Conservation (phyloP, 768 basidiomycete genomes). For the Suillus weaverae region DNA sequence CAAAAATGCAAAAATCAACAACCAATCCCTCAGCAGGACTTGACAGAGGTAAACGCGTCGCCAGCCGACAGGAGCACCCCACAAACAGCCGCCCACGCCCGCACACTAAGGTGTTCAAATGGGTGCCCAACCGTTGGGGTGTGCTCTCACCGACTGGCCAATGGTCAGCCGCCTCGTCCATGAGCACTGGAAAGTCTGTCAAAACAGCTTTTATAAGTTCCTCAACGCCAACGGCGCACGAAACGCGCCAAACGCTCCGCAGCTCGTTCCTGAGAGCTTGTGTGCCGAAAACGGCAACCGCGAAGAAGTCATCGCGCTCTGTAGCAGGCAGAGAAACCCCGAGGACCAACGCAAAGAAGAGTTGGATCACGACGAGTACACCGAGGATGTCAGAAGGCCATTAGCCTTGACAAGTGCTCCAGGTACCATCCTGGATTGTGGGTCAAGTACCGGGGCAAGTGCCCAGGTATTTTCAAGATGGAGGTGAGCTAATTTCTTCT, state of each 20-base stretch:
- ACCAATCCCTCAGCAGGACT: no score
- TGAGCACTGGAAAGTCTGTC: slow-evolving; percentile 25
- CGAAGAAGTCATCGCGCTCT: slow-evolving; percentile 12
- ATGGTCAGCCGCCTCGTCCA: slow-evolving; percentile 28
- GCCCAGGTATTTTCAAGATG: slow-evolving; percentile 22
- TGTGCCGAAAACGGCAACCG: neutral
- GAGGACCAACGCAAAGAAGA: slow-evolving; percentile 26
- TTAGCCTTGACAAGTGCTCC: slow-evolving; percentile 35
- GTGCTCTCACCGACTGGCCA: slow-evolving; percentile 17
- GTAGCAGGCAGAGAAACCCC: slow-evolving; percentile 29
- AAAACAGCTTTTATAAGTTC: slow-evolving; percentile 6
- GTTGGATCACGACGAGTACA: slow-evolving; percentile 31
- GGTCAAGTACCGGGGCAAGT: slow-evolving; percentile 33
- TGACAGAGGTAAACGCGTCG: no score
- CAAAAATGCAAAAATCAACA: no score
- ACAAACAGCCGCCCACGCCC: no score
- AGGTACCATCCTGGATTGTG: slow-evolving; percentile 36
- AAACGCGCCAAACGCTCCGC: neutral
- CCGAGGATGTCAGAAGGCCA: slow-evolving; percentile 20
- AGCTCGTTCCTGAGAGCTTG: neutral
- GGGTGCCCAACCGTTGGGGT: no score
- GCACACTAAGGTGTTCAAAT: no score
- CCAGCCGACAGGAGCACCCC: no score
- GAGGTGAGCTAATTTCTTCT: slow-evolving; percentile 22
- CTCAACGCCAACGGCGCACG: neutral